Conservation (phyloP, 2,329 filamentous ascomycete species). For the Endothia cerciana region DNA sequence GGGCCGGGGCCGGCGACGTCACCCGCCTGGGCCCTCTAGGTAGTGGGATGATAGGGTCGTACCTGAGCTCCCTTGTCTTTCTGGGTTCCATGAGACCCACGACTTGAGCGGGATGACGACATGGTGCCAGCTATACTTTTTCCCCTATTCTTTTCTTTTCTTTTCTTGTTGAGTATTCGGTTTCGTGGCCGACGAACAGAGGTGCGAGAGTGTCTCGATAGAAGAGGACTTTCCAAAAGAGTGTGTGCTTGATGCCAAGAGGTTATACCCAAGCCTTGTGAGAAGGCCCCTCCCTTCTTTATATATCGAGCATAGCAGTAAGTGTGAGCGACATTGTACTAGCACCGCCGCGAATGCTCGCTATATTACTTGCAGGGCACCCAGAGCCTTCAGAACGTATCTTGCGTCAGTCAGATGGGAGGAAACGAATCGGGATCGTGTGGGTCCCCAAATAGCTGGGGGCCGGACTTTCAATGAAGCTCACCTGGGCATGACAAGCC, state of each 20-base stretch:
- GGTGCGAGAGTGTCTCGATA: no score
- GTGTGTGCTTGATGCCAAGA: background rate
- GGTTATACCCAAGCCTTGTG: background rate
- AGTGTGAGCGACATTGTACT: background rate
- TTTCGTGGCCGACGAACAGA: no score
- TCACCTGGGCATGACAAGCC: background rate
- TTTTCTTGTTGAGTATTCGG: no score
- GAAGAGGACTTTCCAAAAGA: background rate
- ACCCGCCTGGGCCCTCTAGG: background rate
- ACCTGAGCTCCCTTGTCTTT: constrained; percentile 28
- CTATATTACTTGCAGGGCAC: background rate
- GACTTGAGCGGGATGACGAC: constrained; percentile 27
- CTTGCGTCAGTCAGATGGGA: background rate
- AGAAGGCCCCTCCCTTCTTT: background rate
- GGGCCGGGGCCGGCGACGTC: background rate
- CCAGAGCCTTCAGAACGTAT: background rate
- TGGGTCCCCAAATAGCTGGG: background rate
- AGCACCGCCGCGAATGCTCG: constrained; percentile 1
- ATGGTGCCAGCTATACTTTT: background rate
- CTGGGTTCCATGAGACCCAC: constrained; percentile 18
- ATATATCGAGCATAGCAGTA: background rate
- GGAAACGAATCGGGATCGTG: background rate
- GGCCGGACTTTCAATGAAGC: background rate
- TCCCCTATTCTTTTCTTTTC: no score
- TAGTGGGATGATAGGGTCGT: background rate